Evolutionary conservation across 169 alveolate genomes (phyloP).

Genomic region (Plasmodium malariae): DNA sequence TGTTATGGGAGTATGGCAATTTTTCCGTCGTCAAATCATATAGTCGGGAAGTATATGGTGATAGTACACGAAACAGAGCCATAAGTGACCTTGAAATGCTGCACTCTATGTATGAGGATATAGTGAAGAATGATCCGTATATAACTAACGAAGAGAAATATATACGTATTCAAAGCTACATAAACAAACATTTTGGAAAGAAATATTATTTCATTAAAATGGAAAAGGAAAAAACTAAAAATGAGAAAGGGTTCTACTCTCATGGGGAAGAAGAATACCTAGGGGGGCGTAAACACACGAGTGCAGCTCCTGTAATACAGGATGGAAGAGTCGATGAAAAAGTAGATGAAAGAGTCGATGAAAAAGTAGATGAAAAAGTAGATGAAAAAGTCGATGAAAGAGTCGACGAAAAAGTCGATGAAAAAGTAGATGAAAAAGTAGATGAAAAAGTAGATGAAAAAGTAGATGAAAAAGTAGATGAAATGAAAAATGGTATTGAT

Average conservation of each 20-base stretch:
- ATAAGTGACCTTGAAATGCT: slow-evolving; percentile 5
- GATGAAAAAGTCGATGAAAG: too few species aligned
- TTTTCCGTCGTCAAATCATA: slow-evolving; percentile 3
- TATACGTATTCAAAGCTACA: background rate
- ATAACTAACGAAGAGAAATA: background rate
- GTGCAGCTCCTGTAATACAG: too few species aligned
- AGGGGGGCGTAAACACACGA: too few species aligned
- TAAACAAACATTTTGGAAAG: background rate
- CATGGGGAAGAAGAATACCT: background rate
- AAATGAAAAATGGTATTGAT: too few species aligned
- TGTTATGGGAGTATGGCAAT: slow-evolving; percentile 6
- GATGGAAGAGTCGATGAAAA: too few species aligned
- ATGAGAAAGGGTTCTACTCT: background rate
- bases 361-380: too few species aligned
- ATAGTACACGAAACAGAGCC: slow-evolving; percentile 6
- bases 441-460: too few species aligned
- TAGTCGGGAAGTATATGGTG: background rate
- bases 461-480: too few species aligned
- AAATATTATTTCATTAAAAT: background rate
- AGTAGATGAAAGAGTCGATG: too few species aligned
- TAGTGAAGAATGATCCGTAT: background rate
- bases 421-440: too few species aligned
- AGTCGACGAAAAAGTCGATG: too few species aligned
- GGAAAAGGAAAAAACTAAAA: background rate
- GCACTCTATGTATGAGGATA: background rate